These are phyloP conservation scores for Cryptococcus sp. DNA, from an alignment of 1,284 basidiomycete species.

Conservation along the genomic window DNA sequence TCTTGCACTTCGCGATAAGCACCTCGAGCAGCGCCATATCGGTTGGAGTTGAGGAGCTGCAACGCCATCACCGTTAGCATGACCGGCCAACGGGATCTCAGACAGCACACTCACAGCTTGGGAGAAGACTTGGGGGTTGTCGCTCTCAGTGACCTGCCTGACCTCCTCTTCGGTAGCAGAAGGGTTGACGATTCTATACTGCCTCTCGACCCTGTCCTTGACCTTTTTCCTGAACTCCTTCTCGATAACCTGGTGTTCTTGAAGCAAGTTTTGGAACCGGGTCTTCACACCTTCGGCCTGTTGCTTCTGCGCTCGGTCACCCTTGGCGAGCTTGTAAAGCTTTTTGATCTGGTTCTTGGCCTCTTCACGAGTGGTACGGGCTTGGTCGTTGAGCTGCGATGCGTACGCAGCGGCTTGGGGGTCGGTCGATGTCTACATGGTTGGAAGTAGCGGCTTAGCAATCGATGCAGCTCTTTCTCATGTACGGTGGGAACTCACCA, in stretches of 20 bases:
- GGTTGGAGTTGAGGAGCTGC: slow-evolving; percentile 77
- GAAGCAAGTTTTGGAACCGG: slow-evolving; percentile 55
- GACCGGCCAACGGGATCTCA: not conserved
- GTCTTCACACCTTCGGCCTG: slow-evolving; percentile 65
- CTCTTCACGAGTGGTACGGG: slow-evolving; percentile 69
- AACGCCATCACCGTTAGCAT: not conserved
- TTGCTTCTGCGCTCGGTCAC: slow-evolving; percentile 77
- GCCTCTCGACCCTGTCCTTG: slow-evolving; percentile 91
- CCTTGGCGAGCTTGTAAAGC: slow-evolving; percentile 72
- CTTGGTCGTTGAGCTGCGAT: slow-evolving; percentile 74
- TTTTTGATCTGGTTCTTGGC: slow-evolving; percentile 78
- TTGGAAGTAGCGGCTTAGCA: not conserved
- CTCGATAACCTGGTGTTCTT: slow-evolving; percentile 79
- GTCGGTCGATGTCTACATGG: slow-evolving; percentile 47
- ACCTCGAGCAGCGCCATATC: slow-evolving; percentile 78
- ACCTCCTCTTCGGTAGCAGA: slow-evolving; percentile 85
- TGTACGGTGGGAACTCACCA: slow-evolving; percentile 25
- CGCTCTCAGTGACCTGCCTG: slow-evolving; percentile 69
- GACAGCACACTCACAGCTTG: slow-evolving; percentile 67
- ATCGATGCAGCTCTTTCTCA: slow-evolving; percentile 1
- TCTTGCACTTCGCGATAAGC: slow-evolving; percentile 90
- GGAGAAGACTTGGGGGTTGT: slow-evolving; percentile 81
- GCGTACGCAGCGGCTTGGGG: slow-evolving; percentile 52
- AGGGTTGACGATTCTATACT: slow-evolving; percentile 95
- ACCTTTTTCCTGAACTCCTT: slow-evolving; percentile 90